Evolutionary conservation across 768 basidiomycete species (phyloP).

Genomic region (Lactarius hatsudake): DNA sequence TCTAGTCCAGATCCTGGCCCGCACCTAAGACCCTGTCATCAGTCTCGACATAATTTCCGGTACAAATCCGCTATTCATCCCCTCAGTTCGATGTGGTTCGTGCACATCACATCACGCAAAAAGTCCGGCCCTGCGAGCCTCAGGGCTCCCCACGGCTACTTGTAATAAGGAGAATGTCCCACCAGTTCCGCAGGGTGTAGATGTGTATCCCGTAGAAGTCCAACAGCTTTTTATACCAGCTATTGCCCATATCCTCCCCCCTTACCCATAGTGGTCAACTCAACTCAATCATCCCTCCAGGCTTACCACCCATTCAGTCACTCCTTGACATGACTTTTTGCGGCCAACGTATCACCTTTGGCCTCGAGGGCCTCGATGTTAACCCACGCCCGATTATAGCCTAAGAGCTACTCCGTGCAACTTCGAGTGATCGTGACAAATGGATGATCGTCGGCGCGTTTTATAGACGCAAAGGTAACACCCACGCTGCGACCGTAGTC

Average conservation of each 20-base stretch:
- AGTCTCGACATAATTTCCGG: no score
- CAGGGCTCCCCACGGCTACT: background rate
- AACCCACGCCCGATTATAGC: slow-evolving; percentile 47
- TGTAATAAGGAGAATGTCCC: background rate
- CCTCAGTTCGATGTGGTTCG: background rate
- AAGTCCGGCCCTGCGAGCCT: background rate
- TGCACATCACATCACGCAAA: background rate
- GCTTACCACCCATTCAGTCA: slow-evolving; percentile 19
- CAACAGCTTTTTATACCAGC: background rate
- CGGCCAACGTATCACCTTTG: slow-evolving; percentile 32
- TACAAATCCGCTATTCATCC: no score
- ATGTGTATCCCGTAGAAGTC: background rate
- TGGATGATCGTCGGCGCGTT: slow-evolving; percentile 56
- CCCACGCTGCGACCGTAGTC: slow-evolving; percentile 44
- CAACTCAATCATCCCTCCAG: slow-evolving; percentile 2
- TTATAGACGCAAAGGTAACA: slow-evolving; percentile 50
- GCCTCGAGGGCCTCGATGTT: slow-evolving; percentile 43
- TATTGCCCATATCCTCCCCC: background rate
- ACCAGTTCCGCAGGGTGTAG: background rate
- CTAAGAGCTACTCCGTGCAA: slow-evolving; percentile 44
- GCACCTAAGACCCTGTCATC: background rate
- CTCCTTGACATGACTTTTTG: slow-evolving; percentile 20
- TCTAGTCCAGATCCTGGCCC: background rate
- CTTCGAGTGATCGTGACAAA: slow-evolving; percentile 46
- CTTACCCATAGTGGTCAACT: background rate